Evolutionary conservation across 2,329 filamentous ascomycete species (phyloP).

Genomic region (Xylaria sp.): DNA sequence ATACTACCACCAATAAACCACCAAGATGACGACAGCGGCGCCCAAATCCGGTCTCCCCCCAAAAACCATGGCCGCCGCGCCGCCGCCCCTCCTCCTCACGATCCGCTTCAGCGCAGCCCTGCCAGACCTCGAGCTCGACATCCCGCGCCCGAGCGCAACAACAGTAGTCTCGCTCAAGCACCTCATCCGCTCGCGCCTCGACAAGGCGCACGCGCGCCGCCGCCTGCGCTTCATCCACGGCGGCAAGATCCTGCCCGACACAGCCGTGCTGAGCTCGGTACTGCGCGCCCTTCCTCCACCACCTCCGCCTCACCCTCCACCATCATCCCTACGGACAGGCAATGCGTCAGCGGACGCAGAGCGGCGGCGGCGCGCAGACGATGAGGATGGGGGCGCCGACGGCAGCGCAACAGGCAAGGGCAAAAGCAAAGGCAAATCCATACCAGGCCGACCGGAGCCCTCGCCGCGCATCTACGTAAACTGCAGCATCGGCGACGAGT

Average conservation of each 20-base stretch:
- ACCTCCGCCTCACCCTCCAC: constrained; percentile 53
- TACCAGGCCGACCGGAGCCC: constrained; percentile 60
- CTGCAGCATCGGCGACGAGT: constrained; percentile 85
- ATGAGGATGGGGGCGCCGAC: neutral
- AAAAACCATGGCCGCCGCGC: constrained; percentile 30
- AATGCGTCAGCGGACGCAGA: neutral
- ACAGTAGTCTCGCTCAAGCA: constrained; percentile 84
- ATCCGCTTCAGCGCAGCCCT: constrained; percentile 90
- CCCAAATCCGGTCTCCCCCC: constrained; percentile 30
- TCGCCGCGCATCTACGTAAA: constrained; percentile 82
- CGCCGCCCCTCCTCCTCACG: constrained; percentile 72
- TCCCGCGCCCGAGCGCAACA: constrained; percentile 73
- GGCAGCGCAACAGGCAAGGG: constrained; percentile 44
- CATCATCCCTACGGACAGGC: constrained; percentile 27
- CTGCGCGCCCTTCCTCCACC: constrained; percentile 72
- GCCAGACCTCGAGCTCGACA: constrained; percentile 83
- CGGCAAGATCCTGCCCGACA: constrained; percentile 85
- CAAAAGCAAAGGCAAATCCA: constrained; percentile 75
- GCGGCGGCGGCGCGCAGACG: neutral
- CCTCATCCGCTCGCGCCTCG: constrained; percentile 78
- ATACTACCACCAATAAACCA: constrained; percentile 15
- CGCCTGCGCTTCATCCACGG: constrained; percentile 90
- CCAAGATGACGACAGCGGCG: constrained; percentile 23
- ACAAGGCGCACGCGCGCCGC: constrained; percentile 68
- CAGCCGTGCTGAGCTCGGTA: constrained; percentile 72